Evolutionary conservation across 192 early-diverging fungal species (phyloP), one percentile per base, ranked within the genome.

Genomic region (Coemansia furcata): DNA sequence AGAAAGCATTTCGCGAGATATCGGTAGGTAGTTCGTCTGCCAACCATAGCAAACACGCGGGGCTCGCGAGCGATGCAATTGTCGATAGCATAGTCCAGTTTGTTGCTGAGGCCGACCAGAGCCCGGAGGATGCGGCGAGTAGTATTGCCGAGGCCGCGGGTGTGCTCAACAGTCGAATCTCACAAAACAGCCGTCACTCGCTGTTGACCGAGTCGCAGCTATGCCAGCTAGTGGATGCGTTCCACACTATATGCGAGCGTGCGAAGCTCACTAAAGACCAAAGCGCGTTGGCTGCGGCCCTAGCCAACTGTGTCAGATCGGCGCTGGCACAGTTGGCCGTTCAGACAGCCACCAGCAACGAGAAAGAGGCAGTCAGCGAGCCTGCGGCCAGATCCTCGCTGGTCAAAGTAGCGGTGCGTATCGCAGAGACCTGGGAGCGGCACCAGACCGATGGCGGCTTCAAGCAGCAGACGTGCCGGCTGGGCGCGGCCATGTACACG

Each of bases 401-500:
- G 23, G 39, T 74, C 32, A 26, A 11, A 1, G 32, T 15, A 3
- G 14, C 55, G 7, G 68, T 44, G 38, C 11, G 8, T 10, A 61
- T 68, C 11, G 30, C 62, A 1, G 54, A 26, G 30, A n/a, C 49
- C 3, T 79, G 72, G 77, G 17, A 67, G 15, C 9, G 8, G 0
- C 54, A 68, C 49, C 55, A 63, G 5, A 26, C n/a, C 19, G 23
- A 74, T 36, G 69, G 72, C n/a, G 35, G 12, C 42, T 71, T 74
- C 19, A 74, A 71, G 66, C 72, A 74, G 59, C 38, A 9, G 11
- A 72, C 77, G 12, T 74, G 72, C 17, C 55, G 59, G 17, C 26
- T 55, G 32, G 78, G 78, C 26, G 62, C 69, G 1, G 44, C 39
- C 7, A 63, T 80, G 62, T 80, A 80, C 43, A 67, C 72, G 26